Evolutionary conservation across 306 rosid genomes (phyloP).

Genomic region (Inga oerstediana): DNA sequence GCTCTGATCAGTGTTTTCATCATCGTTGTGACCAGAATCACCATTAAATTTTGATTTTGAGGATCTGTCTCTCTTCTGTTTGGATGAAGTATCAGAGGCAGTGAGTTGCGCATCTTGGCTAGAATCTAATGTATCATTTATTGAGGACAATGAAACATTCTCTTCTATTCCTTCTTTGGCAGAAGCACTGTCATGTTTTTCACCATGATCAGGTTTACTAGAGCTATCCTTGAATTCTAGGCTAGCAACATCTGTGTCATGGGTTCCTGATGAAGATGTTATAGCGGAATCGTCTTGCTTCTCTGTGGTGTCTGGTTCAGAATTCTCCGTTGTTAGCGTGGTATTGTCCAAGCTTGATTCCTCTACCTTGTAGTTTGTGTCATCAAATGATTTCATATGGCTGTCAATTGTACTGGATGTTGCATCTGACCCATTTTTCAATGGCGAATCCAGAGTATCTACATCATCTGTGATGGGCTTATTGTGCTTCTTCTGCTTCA

Average conservation of each 20-base stretch:
- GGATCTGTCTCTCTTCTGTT: constrained; percentile 43
- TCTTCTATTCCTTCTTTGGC: constrained; percentile 41
- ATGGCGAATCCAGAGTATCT: constrained; percentile 29
- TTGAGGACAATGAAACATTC: constrained; percentile 25
- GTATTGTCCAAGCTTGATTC: constrained; percentile 41
- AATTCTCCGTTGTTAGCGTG: constrained; percentile 30
- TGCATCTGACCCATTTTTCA: constrained; percentile 35
- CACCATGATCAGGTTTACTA: constrained; percentile 29
- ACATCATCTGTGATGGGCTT: constrained; percentile 16
- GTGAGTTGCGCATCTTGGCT: constrained; percentile 39
- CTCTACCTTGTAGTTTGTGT: constrained; percentile 30
- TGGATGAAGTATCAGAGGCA: constrained; percentile 41
- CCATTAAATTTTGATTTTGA: constrained; percentile 36
- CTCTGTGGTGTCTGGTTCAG: constrained; percentile 28
- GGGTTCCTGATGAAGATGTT: constrained; percentile 32
- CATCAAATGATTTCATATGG: constrained; percentile 30
- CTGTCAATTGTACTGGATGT: constrained; percentile 18
- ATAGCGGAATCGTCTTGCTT: constrained; percentile 43
- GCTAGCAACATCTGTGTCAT: constrained; percentile 34
- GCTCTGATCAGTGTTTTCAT: constrained; percentile 32
- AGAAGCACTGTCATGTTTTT: constrained; percentile 31
- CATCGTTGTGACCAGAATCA: constrained; percentile 36
- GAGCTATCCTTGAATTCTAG: constrained; percentile 41
- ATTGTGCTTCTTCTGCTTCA: constrained; percentile 32
- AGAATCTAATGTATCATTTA: constrained; percentile 35